Evolutionary conservation across 225 moss, liverwort and hornwort species (phyloP).

Genomic region (Straminergon stramineum): DNA sequence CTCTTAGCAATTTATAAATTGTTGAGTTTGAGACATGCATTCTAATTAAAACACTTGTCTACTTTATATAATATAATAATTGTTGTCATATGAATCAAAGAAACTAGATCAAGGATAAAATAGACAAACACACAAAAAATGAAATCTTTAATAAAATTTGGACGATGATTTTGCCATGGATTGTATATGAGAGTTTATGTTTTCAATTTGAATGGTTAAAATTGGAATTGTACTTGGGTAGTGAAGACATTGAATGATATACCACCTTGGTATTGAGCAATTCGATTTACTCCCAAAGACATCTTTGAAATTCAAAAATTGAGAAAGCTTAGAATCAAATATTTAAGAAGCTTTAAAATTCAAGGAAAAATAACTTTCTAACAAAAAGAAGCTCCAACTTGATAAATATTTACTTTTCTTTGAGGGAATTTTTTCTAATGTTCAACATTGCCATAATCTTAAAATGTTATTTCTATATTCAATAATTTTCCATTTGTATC

Average conservation of each 20-base stretch:
- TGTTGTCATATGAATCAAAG: background rate
- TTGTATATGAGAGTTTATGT: background rate
- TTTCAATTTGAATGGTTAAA: background rate
- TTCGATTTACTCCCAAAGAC: background rate
- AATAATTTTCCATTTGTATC: background rate
- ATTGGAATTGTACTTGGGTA: conserved; percentile 46
- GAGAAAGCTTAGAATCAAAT: background rate
- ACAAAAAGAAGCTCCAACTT: background rate
- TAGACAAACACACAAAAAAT: background rate
- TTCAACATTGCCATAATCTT: background rate
- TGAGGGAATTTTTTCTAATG: rapidly evolving
- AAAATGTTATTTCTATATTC: background rate
- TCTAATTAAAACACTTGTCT: background rate
- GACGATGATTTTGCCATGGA: background rate
- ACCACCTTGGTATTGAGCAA: conserved; percentile 55
- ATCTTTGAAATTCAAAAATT: background rate
- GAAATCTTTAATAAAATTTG: background rate
- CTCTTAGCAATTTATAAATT: background rate
- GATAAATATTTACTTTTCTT: no score
- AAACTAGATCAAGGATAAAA: background rate
- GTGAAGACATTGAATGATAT: conserved; percentile 71
- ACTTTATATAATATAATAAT: background rate
- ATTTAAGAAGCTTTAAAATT: background rate
- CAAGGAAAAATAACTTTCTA: background rate
- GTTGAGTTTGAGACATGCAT: background rate